These are phyloP conservation scores for Vachellia collinsii DNA, from an alignment of 306 rosid genomes.

Conservation along the genomic window DNA sequence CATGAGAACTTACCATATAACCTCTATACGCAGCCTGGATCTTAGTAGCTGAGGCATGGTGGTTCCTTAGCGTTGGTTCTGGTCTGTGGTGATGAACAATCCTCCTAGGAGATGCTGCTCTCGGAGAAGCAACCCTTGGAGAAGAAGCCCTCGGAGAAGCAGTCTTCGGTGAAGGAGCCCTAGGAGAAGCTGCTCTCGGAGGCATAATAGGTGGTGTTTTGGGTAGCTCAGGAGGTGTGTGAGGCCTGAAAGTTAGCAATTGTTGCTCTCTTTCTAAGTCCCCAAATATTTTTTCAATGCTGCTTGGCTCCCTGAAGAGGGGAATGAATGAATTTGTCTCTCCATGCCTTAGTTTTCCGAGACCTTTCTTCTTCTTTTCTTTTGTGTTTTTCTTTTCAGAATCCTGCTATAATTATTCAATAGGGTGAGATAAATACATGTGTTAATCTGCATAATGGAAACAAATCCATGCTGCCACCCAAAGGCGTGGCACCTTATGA, in stretches of 20 bases:
- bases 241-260: slow-evolving; percentile 56
- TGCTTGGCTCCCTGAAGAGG: slow-evolving; percentile 90
- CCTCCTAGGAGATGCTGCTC: slow-evolving; percentile 57
- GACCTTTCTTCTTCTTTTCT: slow-evolving; percentile 82
- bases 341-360: slow-evolving; percentile 74
- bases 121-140: slow-evolving; percentile 58
- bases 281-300: slow-evolving; percentile 92
- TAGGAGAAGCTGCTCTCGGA: slow-evolving; percentile 59
- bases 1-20: slow-evolving; percentile 63
- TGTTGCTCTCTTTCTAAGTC: slow-evolving; percentile 97
- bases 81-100: slow-evolving; percentile 64
- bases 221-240: slow-evolving; percentile 68
- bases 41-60: slow-evolving; percentile 85
- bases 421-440: slow-evolving; percentile 25
- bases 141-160: slow-evolving; percentile 45
- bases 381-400: slow-evolving; percentile 70
- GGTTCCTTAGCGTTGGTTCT: slow-evolving; percentile 77
- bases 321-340: slow-evolving; percentile 90
- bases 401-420: slow-evolving; percentile 53
- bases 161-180: slow-evolving; percentile 56
- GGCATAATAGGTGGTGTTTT: slow-evolving; percentile 66
- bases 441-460: slow-evolving; percentile 16
- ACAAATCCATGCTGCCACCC: slow-evolving; percentile 24
- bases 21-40: slow-evolving; percentile 92
- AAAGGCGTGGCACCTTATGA: slow-evolving; percentile 7